Conservation (phyloP, 441 rosid genomes). For the Pelargonium exstipulatum region DNA sequence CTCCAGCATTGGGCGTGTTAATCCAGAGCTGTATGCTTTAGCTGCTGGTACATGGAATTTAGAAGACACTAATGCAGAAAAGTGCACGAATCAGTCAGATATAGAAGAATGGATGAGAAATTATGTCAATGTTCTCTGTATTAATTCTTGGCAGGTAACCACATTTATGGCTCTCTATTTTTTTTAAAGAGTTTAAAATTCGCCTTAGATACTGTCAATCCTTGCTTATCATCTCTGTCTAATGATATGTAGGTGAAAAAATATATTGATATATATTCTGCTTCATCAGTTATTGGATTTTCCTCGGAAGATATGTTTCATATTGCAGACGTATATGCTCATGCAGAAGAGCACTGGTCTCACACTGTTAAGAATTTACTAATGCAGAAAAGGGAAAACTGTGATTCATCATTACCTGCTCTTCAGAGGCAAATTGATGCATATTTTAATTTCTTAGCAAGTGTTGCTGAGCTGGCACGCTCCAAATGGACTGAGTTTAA, state of each 20-base stretch:
- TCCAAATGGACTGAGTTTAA: conserved; percentile 96
- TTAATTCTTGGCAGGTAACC: conserved; percentile 93
- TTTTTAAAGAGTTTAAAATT: not conserved
- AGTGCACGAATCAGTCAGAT: conserved; percentile 28
- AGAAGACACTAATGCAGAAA: conserved; percentile 25
- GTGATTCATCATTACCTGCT: conserved; percentile 27
- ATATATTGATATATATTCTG: conserved; percentile 81
- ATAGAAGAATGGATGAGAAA: conserved; percentile 53
- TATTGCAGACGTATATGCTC: conserved; percentile 52
- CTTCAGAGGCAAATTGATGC: conserved; percentile 49
- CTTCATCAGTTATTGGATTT: conserved; percentile 92
- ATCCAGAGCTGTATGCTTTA: conserved; percentile 88
- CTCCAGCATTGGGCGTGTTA: conserved; percentile 85
- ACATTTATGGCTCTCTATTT: not conserved
- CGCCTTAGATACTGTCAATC: not conserved
- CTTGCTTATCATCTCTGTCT: conserved; percentile 12
- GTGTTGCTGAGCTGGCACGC: conserved; percentile 77
- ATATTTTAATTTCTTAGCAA: conserved; percentile 57
- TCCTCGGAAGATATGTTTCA: conserved; percentile 67
- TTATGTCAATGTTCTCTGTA: conserved; percentile 68
- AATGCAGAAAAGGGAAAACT: conserved; percentile 30
- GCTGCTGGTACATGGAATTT: conserved; percentile 58
- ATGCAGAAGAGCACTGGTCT: conserved; percentile 57
- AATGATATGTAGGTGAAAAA: conserved; percentile 62
- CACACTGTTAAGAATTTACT: conserved; percentile 32